Percentiles rank a stretch among this genome's conserved stretches.
These are phyloP conservation scores for Lagerstroemia speciosa DNA, from an alignment of 345 rosid genomes.

Conservation along the genomic window DNA sequence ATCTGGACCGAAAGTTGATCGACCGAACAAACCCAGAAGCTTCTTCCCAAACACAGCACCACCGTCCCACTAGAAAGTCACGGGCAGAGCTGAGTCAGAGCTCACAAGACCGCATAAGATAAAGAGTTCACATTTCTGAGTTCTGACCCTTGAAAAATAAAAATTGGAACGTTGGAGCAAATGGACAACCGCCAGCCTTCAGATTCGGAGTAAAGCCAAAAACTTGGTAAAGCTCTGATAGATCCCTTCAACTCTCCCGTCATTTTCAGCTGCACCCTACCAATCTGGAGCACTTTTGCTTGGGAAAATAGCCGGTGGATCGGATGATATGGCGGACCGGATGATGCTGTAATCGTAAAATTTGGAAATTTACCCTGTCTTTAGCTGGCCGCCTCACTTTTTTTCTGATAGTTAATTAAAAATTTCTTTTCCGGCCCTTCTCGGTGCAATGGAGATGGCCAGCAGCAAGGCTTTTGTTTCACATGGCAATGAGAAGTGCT, in stretches of 20 bases:
- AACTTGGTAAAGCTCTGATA: background rate
- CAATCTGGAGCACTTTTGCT: background rate
- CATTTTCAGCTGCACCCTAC: background rate
- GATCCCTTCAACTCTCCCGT: background rate
- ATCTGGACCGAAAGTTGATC: background rate
- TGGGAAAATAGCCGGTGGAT: background rate
- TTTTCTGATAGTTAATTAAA: background rate
- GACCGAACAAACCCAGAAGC: background rate
- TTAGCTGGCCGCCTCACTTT: background rate
- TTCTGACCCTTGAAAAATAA: background rate
- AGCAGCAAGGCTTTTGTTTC: too few relatives aligned
- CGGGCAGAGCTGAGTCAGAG: conserved; percentile 3
- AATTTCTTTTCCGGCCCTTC: too few relatives aligned
- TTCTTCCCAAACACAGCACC: background rate
- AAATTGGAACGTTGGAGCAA: conserved; percentile 3
- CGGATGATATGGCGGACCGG: background rate
- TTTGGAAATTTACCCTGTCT: background rate
- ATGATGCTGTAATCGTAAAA: background rate
- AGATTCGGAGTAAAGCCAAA: background rate
- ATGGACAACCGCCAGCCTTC: background rate
- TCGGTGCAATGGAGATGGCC: too few relatives aligned
- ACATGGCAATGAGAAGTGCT: too few relatives aligned
- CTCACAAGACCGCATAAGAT: background rate
- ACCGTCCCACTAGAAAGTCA: conserved; percentile 5
- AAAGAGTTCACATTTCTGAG: background rate